Evolutionary conservation across 768 basidiomycete genomes (phyloP).

Genomic region (Leccinum pellstonianum): DNA sequence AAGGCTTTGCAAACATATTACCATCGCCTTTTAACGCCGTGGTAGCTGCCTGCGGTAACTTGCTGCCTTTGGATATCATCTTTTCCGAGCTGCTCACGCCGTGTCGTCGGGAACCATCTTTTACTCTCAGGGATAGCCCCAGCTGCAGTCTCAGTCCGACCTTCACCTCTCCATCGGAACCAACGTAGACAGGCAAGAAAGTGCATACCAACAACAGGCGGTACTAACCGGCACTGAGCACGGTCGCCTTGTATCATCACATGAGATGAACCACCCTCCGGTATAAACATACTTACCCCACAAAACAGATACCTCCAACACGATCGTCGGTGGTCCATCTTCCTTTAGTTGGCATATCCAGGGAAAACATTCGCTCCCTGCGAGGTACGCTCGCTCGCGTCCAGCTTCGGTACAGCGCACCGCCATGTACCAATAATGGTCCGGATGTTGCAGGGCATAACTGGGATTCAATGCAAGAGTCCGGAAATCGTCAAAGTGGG

Average conservation of each 20-base stretch:
- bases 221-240: too few relatives aligned
- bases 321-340: too few relatives aligned
- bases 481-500: too few relatives aligned
- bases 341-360: too few relatives aligned
- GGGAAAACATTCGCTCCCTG: too few relatives aligned
- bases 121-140: background rate
- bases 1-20: background rate
- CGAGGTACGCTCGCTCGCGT: too few relatives aligned
- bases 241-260: background rate
- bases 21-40: background rate
- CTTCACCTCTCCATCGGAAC: background rate
- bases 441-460: too few relatives aligned
- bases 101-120: background rate
- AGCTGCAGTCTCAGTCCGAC: background rate
- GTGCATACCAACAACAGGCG: too few relatives aligned
- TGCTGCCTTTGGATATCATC: background rate
- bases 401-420: too few relatives aligned
- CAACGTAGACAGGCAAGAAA: background rate
- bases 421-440: too few relatives aligned
- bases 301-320: slow-evolving; percentile 37
- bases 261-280: background rate
- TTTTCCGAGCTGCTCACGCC: background rate
- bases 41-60: background rate
- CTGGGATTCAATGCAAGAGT: too few relatives aligned
- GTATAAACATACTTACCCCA: slow-evolving; percentile 31